These are phyloP conservation scores for Suhomyces yuchorum DNA, from an alignment of 1,139 yeast genomes.

Conservation along the genomic window DNA sequence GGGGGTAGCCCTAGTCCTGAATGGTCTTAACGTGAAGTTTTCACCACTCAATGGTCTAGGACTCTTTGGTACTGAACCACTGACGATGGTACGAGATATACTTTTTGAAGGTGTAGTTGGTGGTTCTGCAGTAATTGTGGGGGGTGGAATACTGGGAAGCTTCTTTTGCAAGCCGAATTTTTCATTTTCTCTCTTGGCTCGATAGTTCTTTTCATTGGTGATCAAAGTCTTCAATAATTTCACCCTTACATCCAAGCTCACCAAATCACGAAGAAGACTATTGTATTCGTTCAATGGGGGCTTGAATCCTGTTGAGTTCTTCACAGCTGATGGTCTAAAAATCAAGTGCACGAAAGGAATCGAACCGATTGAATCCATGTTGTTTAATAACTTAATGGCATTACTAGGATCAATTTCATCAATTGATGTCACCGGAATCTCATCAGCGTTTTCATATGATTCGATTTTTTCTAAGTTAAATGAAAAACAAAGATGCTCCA, in stretches of 20 bases:
- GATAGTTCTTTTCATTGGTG: slow-evolving; percentile 33
- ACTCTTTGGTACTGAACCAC: slow-evolving; percentile 20
- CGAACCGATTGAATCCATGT: slow-evolving; percentile 41
- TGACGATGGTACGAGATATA: slow-evolving; percentile 9
- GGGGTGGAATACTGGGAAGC: slow-evolving; percentile 20
- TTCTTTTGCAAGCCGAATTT: slow-evolving; percentile 32
- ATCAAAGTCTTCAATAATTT: slow-evolving; percentile 31
- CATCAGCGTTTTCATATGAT: slow-evolving; percentile 36
- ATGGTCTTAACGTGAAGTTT: slow-evolving; percentile 45
- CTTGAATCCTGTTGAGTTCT: slow-evolving; percentile 41
- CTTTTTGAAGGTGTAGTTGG: slow-evolving; percentile 12
- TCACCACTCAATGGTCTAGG: slow-evolving; percentile 30
- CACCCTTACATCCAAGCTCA: slow-evolving; percentile 28
- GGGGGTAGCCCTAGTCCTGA: slow-evolving; percentile 45
- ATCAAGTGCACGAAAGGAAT: slow-evolving; percentile 47
- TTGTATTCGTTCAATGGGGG: slow-evolving; percentile 41
- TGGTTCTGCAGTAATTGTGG: slow-evolving; percentile 13
- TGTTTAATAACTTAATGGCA: slow-evolving; percentile 28
- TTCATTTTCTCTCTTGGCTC: slow-evolving; percentile 33
- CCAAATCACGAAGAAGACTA: slow-evolving; percentile 31
- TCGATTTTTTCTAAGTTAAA: slow-evolving; percentile 30
- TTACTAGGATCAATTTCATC: slow-evolving; percentile 16
- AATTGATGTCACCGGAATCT: slow-evolving; percentile 8
- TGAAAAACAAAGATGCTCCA: slow-evolving; percentile 38
- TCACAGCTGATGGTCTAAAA: slow-evolving; percentile 43